phyloP scores from a whole-genome alignment of 176 grass and related monocot species.

The Melocanna baccifera region DNA sequence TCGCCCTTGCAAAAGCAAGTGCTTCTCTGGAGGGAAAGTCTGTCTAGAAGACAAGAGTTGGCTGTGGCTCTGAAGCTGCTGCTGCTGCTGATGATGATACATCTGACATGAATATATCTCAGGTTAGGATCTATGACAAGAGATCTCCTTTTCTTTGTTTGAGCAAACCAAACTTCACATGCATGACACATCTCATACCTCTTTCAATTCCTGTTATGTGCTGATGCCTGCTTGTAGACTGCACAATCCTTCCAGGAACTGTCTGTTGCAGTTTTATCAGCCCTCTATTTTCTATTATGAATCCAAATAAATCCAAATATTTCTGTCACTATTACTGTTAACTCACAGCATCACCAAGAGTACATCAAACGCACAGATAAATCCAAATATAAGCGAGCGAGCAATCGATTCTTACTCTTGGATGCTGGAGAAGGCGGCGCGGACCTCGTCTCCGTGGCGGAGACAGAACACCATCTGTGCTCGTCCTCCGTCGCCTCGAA shows the following conservation, averaged over 20 bases:
- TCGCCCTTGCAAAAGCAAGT: slow-evolving; percentile 63
- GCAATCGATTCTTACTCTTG: too few relatives aligned
- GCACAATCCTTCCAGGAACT: slow-evolving; percentile 25
- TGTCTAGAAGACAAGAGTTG: slow-evolving; percentile 68
- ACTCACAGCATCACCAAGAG: too few relatives aligned
- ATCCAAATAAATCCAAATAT: too few relatives aligned
- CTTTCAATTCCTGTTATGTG: slow-evolving; percentile 31
- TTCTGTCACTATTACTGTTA: too few relatives aligned
- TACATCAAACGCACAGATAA: too few relatives aligned
- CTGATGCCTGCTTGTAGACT: slow-evolving; percentile 28
- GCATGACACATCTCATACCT: slow-evolving; percentile 33
- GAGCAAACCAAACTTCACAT: slow-evolving; percentile 33
- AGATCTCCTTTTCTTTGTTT: slow-evolving; percentile 32
- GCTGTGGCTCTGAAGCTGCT: slow-evolving; percentile 56
- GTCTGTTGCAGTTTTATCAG: slow-evolving; percentile 31
- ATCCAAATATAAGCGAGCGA: too few relatives aligned
- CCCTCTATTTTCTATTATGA: slow-evolving; percentile 30
- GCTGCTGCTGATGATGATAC: slow-evolving; percentile 71
- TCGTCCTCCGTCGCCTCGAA: slow-evolving; percentile 20
- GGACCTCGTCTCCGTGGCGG: slow-evolving; percentile 70
- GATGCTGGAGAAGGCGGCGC: slow-evolving; percentile 64
- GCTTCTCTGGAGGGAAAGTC: slow-evolving; percentile 63
- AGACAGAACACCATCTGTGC: slow-evolving; percentile 54
- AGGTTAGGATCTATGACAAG: slow-evolving; percentile 28
- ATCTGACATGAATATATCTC: slow-evolving; percentile 37